Evolutionary conservation across 2,329 filamentous ascomycete genomes (phyloP).

Genomic region (Rachicladosporium sp.): DNA sequence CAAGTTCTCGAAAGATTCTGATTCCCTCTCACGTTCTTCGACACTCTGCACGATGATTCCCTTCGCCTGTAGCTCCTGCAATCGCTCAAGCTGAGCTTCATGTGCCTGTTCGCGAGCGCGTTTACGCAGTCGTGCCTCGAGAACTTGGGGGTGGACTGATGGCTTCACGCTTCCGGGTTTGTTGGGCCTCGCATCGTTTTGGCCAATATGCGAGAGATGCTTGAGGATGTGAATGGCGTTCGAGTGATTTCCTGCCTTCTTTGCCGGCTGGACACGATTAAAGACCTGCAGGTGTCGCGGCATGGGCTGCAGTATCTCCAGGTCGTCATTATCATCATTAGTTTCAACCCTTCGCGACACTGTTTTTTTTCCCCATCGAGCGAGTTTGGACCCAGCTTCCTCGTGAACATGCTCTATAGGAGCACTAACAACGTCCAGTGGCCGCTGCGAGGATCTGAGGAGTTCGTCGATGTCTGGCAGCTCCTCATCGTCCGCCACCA

Average conservation of each 20-base stretch:
- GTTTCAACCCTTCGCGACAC: slow-evolving; percentile 29
- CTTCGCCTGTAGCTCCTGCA: slow-evolving; percentile 64
- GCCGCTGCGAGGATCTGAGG: slow-evolving; percentile 16
- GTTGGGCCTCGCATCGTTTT: slow-evolving; percentile 36
- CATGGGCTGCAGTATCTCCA: slow-evolving; percentile 48
- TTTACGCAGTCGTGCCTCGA: slow-evolving; percentile 55
- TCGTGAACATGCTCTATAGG: not conserved
- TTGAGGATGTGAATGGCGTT: slow-evolving; percentile 22
- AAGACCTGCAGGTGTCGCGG: slow-evolving; percentile 19
- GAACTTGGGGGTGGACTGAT: slow-evolving; percentile 55
- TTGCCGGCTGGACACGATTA: slow-evolving; percentile 24
- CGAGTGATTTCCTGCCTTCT: slow-evolving; percentile 14
- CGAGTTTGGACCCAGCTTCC: slow-evolving; percentile 15
- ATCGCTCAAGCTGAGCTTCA: slow-evolving; percentile 60
- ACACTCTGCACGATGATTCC: slow-evolving; percentile 72
- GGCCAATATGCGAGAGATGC: slow-evolving; percentile 23
- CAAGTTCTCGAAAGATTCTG: slow-evolving; percentile 75
- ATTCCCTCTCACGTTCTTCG: slow-evolving; percentile 73
- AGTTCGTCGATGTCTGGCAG: slow-evolving; percentile 17
- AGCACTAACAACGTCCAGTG: not conserved
- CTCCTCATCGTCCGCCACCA: slow-evolving; percentile 14
- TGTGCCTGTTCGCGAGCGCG: slow-evolving; percentile 71
- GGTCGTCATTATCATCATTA: slow-evolving; percentile 33
- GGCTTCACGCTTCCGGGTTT: slow-evolving; percentile 46
- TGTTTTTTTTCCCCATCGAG: slow-evolving; percentile 23